Base-by-base conservation (phyloP, 2,329 filamentous ascomycete genomes). In the Ramularia collo-cygni region DNA sequence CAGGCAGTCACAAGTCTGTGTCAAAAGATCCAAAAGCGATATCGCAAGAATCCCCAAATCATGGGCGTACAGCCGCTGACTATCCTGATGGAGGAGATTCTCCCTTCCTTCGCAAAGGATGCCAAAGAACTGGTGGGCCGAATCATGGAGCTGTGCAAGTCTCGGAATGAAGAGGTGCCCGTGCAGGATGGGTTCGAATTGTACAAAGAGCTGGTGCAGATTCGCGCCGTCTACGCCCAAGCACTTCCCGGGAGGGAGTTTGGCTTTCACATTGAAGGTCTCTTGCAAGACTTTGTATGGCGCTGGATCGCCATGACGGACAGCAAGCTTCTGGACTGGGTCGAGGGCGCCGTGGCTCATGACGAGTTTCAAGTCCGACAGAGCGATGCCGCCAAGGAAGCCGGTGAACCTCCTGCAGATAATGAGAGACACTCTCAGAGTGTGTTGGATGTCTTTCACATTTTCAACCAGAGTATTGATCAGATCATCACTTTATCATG, bases 231-330 rank as follows among this genome's bases (percentile, higher is more conserved):
- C 17, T 89, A 95, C 60, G 72, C 75, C 6, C 76, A 85, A 47
- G 81, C 79, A 15, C 72, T 95, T 13, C 85, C 85, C 0, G 72
- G 60, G 7, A 70, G 78, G 44, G 76, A 79, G 1, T 98, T 96
- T 61, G 81, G 81, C 4, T 95, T 96, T 61, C 80, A 88, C 50
- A 76, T 98, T 30, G 92, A 98, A 63, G 77, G 81, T 29, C 69
- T 94, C 12, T 72, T 98, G 13, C 84, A 89, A 46, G 83, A 85
- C 26, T 98, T 96, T 61, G 92, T 96, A 4, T 96, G 89, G 89
- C 80, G 87, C 43, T 98, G 89, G 89, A 86, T 98, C 47, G 74
- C 76, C 38, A 77, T 80, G 48, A 88, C 87, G 6, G 88, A 96
- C 54, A 69, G 70, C 24, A 87, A 82, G 57, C 81, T 95, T 56